Percentiles rank a stretch among this genome's conserved stretches.
Conservation (phyloP, 1,284 basidiomycete genomes). For the Microbotryomycetes sp. region DNA sequence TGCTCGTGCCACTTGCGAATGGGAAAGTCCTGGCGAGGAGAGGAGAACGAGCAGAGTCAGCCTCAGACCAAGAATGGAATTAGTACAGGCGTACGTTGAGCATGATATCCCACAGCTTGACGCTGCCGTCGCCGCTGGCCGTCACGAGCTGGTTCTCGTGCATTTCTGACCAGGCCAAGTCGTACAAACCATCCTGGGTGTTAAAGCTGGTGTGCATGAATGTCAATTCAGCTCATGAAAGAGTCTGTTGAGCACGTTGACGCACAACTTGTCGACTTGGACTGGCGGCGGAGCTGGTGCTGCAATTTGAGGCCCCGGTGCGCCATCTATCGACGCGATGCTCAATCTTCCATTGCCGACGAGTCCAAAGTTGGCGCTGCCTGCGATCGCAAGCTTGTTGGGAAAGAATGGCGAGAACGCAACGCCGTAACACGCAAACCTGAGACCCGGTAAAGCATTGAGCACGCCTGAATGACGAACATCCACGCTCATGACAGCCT, state of each 20-base stretch:
- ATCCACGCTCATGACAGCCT: not conserved
- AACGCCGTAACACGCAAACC: constrained; percentile 77
- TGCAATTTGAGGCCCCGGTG: not conserved
- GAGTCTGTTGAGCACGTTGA: not conserved
- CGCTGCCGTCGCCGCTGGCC: constrained; percentile 81
- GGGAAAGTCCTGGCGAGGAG: constrained; percentile 61
- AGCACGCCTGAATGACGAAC: no score
- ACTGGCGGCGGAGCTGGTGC: not conserved
- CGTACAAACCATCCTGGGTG: constrained; percentile 88
- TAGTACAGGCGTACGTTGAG: constrained; percentile 61
- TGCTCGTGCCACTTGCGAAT: constrained; percentile 92
- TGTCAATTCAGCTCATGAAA: not conserved
- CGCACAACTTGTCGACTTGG: constrained; percentile 23
- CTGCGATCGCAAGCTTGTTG: constrained; percentile 71
- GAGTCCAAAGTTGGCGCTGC: constrained; percentile 87
- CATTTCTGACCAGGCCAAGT: constrained; percentile 83
- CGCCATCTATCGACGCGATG: constrained; percentile 39
- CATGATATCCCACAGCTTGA: constrained; percentile 85
- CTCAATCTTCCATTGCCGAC: constrained; percentile 88
- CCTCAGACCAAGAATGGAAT: not conserved
- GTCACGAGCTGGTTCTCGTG: constrained; percentile 92
- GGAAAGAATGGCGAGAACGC: constrained; percentile 91
- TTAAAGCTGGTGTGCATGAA: constrained; percentile 60
- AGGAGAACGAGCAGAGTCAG: not conserved
- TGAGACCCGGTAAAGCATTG: constrained; percentile 1